Evolutionary conservation across 495 filamentous ascomycete genomes (phyloP).

Genomic region (Lineolata rhizophorae): DNA sequence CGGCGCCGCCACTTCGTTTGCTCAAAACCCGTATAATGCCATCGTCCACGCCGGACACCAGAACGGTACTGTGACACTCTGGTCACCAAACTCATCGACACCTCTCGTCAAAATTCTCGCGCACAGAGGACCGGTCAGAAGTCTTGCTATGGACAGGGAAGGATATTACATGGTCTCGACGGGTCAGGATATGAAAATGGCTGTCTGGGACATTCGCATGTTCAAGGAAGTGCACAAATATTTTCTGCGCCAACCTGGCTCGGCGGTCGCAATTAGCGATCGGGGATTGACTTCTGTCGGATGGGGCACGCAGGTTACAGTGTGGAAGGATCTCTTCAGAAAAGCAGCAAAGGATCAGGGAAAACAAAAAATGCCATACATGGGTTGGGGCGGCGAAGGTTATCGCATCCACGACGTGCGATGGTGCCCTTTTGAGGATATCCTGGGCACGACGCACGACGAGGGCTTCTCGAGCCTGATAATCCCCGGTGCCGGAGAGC

Average conservation of each 20-base stretch:
- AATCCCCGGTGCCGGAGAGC: constrained; percentile 82
- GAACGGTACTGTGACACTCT: constrained; percentile 81
- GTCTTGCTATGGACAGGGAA: constrained; percentile 65
- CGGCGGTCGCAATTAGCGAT: constrained; percentile 71
- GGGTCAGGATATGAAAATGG: constrained; percentile 79
- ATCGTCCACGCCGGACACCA: constrained; percentile 81
- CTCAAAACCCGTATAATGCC: constrained; percentile 78
- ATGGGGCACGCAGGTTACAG: constrained; percentile 71
- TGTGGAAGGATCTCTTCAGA: constrained; percentile 77
- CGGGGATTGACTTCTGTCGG: constrained; percentile 68
- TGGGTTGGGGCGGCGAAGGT: constrained; percentile 80
- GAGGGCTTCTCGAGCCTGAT: constrained; percentile 74
- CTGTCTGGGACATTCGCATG: constrained; percentile 89
- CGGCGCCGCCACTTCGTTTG: constrained; percentile 63
- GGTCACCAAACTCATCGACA: constrained; percentile 81
- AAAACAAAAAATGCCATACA: constrained; percentile 74
- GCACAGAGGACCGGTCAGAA: constrained; percentile 83
- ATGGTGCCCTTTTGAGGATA: constrained; percentile 92
- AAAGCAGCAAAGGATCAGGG: constrained; percentile 40
- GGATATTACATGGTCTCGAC: constrained; percentile 91
- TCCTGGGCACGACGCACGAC: constrained; percentile 67
- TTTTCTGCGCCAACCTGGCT: constrained; percentile 68
- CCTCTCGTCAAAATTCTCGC: constrained; percentile 83
- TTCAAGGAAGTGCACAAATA: constrained; percentile 83
- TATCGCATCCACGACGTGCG: constrained; percentile 54